phyloP scores from a whole-genome alignment of 208 protist species.

The Herpetomonas tarakana region DNA sequence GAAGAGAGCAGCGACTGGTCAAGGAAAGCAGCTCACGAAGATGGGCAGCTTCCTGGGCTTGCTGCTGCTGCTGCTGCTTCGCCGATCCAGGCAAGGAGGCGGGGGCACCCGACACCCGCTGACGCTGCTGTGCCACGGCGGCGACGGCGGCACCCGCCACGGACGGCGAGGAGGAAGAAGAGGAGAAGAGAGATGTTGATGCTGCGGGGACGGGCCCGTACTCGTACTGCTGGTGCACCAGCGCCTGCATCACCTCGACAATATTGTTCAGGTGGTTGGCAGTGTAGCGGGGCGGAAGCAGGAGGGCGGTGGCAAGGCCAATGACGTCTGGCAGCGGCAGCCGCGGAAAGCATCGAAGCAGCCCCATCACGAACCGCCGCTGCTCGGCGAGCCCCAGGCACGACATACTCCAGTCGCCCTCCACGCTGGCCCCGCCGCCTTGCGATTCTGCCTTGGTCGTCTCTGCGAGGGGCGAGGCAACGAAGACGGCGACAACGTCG shows the following conservation, averaged over 20 bases:
- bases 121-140: background rate
- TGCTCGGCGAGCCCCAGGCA: constrained; percentile 20
- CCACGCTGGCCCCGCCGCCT: background rate
- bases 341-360: constrained; percentile 30
- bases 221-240: constrained; percentile 47
- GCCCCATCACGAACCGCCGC: constrained; percentile 19
- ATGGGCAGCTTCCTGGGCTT: background rate
- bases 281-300: constrained; percentile 42
- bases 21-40: background rate
- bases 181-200: no score
- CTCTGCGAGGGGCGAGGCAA: background rate
- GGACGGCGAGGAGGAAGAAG: no score
- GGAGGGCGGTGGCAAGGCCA: constrained; percentile 39
- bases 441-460: background rate
- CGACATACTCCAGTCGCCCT: background rate
- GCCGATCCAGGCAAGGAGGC: background rate
- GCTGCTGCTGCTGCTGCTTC: background rate
- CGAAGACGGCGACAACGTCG: constrained; percentile 14
- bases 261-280: constrained; percentile 28
- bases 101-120: background rate
- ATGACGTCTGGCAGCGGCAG: constrained; percentile 56
- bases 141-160: no score
- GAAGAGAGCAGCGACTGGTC: constrained; percentile 32
- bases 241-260: constrained; percentile 29
- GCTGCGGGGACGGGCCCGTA: constrained; percentile 1